Evolutionary conservation across 371 early-diverging fungal species (phyloP), one percentile per base, ranked within the genome.

Genomic region (Actinomucor elegans): DNA sequence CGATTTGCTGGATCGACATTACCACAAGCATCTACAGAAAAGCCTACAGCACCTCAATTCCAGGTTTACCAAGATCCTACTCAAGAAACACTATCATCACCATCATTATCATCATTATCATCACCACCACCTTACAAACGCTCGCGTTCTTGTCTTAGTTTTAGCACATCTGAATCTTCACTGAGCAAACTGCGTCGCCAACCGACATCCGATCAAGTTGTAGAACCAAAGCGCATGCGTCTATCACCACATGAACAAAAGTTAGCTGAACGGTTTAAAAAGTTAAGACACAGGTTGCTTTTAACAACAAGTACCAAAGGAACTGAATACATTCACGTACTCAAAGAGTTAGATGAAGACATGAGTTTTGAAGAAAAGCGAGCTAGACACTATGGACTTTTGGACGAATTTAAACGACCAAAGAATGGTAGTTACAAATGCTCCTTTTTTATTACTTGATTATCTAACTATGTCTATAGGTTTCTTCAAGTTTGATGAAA

Each of bases 1-100:
- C 43, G 60, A 6, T 86, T 84, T 79, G 64, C 66, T 23, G 85
- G 80, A 2, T 59, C 73, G 0, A 81, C 62, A 0, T 41, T 86
- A 18, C 73, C 79, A 18, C 80, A 74, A 57, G 51, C 57, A 53
- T 42, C 42, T 24, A 2, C 23, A 5, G 21, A 18, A 21, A 38
- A 18, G 4, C 38, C 38, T 4, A 2, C 38, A 20, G 23, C 38
- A 11, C 10, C 2, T 38, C 18, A 26, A 42, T 42, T 42, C n/a
- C 26, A 42, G n/a, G 27, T 42, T 11, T 29, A 24, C 14, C 42
- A 42, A 24, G 42, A 42, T 26, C 27, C 42, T 24, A 2, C 42
- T 14, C 5, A 20, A 10, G 38, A 38, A 8, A 18, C 26, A n/a
- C n/a, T 5, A 24, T 7, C 2, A 2, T 26, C 26, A 1, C 18